phyloP scores from a whole-genome alignment of 495 filamentous ascomycete species.

The Hypoxylon intermedium region DNA sequence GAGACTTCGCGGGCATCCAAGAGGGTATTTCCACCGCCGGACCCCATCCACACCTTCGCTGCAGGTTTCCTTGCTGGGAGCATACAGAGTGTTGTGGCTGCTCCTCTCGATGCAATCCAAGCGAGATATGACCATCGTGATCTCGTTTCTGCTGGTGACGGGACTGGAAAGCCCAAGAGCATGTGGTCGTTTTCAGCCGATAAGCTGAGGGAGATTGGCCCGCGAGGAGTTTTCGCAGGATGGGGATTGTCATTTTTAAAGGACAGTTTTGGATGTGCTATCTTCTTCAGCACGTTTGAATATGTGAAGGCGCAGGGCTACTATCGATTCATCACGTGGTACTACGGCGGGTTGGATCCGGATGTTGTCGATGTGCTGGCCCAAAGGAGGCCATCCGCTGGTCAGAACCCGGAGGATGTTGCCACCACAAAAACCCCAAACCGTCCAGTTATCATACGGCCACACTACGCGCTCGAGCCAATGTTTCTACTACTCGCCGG shows the following conservation, averaged over 20 bases:
- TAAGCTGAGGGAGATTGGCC: slow-evolving; percentile 79
- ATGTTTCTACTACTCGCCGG: slow-evolving; percentile 81
- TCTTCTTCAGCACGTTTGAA: slow-evolving; percentile 89
- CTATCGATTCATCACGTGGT: slow-evolving; percentile 78
- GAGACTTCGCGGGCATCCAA: slow-evolving; percentile 72
- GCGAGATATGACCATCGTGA: slow-evolving; percentile 76
- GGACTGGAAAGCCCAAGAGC: slow-evolving; percentile 62
- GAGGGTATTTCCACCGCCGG: slow-evolving; percentile 77
- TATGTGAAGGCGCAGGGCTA: slow-evolving; percentile 85
- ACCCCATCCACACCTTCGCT: slow-evolving; percentile 68
- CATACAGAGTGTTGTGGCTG: slow-evolving; percentile 80
- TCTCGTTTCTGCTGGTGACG: slow-evolving; percentile 66
- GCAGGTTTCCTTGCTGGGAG: slow-evolving; percentile 80
- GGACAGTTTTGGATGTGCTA: slow-evolving; percentile 79
- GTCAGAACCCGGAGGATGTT: slow-evolving; percentile 4
- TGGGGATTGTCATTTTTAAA: slow-evolving; percentile 80
- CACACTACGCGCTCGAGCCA: slow-evolving; percentile 87
- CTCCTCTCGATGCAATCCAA: slow-evolving; percentile 88
- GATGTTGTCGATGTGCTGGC: slow-evolving; percentile 52
- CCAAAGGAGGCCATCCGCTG: slow-evolving; percentile 44
- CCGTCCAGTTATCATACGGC: slow-evolving; percentile 67
- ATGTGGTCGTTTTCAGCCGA: slow-evolving; percentile 82
- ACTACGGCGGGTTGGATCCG: slow-evolving; percentile 68
- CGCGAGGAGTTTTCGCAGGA: slow-evolving; percentile 82
- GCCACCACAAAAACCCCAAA: slow-evolving; percentile 15